Percentiles rank a stretch among this genome's conserved stretches.
phyloP scores from a whole-genome alignment of 78 protist species.

The Reticulomyxa filosa region DNA sequence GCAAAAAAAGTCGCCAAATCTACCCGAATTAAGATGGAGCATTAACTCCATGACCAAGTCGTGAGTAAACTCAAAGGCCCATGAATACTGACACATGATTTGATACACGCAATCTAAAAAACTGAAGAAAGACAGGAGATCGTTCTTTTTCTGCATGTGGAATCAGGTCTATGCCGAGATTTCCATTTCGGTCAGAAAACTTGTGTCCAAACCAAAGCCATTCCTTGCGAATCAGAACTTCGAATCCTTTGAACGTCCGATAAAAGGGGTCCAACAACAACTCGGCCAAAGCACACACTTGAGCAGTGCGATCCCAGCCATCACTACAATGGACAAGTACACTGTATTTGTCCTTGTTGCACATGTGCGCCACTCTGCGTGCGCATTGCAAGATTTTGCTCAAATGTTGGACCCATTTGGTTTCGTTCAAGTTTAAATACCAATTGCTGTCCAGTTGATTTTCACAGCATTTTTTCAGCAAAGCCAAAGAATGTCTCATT shows the following conservation, averaged over 20 bases:
- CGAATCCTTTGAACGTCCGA: conserved; percentile 66
- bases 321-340: conserved; percentile 37
- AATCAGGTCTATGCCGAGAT: too few relatives aligned
- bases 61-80: conserved; percentile 59
- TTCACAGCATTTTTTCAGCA: too few relatives aligned
- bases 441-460: too few relatives aligned
- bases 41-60: conserved; percentile 23
- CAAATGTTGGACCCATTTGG: too few relatives aligned
- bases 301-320: conserved; percentile 67
- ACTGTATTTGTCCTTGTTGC: conserved; percentile 22
- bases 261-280: conserved; percentile 59
- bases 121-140: conserved; percentile 68
- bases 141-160: too few relatives aligned
- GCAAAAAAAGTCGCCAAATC: conserved; percentile 7
- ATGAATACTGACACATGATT: conserved; percentile 27
- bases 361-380: too few relatives aligned
- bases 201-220: conserved; percentile 62
- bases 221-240: conserved; percentile 58
- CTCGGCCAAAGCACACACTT: conserved; percentile 37
- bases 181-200: too few relatives aligned
- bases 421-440: too few relatives aligned
- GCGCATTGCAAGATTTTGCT: too few relatives aligned
- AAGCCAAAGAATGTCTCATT: too few relatives aligned
- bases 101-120: conserved; percentile 60
- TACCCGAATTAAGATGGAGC: neutral